A percentile compares a stretch with the other conserved stretches of the same genome.
These are phyloP conservation scores for Liquidambar formosana DNA, from an alignment of 164 flowering plant genomes.

Conservation along the genomic window DNA sequence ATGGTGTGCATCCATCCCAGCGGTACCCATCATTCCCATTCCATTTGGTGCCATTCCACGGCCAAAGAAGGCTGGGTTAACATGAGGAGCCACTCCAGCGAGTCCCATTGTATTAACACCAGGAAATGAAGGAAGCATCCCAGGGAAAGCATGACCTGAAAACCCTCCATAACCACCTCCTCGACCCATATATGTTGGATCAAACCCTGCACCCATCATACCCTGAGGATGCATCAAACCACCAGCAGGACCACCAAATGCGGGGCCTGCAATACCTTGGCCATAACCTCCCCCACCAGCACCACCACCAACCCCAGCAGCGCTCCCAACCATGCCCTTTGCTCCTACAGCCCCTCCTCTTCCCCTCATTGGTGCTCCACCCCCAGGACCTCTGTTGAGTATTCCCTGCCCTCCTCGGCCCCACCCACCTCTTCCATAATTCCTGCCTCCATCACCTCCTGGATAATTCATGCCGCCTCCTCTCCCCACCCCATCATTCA, in stretches of 20 bases:
- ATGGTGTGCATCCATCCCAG: constrained; percentile 65
- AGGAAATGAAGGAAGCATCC: constrained; percentile 73
- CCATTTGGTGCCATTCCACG: constrained; percentile 65
- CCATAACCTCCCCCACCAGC: constrained; percentile 49
- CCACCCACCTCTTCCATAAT: constrained; percentile 57
- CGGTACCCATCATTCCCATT: constrained; percentile 67
- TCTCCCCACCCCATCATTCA: constrained; percentile 54
- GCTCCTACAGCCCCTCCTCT: constrained; percentile 56
- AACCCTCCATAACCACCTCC: constrained; percentile 74
- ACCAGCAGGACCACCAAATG: constrained; percentile 62
- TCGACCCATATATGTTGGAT: constrained; percentile 71
- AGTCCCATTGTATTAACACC: constrained; percentile 57
- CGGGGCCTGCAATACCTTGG: constrained; percentile 61
- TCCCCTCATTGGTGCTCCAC: constrained; percentile 55
- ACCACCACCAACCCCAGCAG: constrained; percentile 42
- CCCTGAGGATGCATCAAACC: constrained; percentile 71
- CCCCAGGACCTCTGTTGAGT: constrained; percentile 46
- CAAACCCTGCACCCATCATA: constrained; percentile 75
- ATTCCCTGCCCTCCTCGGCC: constrained; percentile 59
- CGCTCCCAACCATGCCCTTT: constrained; percentile 39
- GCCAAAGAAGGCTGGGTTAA: constrained; percentile 77
- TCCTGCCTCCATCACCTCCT: constrained; percentile 56
- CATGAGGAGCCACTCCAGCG: constrained; percentile 78
- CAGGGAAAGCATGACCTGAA: constrained; percentile 61
- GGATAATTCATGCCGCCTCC: constrained; percentile 50